phyloP scores from a whole-genome alignment of 2,329 filamentous ascomycete genomes.

The Colletotrichum tamarilloi region DNA sequence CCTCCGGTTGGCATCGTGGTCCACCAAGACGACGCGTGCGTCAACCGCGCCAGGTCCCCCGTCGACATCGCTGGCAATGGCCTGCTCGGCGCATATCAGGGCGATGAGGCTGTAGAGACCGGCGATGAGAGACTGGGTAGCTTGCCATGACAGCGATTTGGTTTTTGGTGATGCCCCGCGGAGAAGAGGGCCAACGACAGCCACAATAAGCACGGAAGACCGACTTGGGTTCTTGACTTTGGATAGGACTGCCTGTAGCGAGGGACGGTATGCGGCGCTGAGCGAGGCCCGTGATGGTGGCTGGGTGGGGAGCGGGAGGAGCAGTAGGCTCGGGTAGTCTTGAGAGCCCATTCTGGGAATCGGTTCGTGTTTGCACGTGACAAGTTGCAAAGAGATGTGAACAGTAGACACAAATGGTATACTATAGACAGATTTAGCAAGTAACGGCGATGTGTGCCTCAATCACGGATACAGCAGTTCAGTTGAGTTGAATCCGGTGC shows the following conservation, averaged over 20 bases:
- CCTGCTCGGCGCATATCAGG: constrained; percentile 73
- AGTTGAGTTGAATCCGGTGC: not conserved
- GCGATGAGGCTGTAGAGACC: constrained; percentile 83
- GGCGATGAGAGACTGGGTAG: constrained; percentile 80
- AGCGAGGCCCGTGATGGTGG: constrained; percentile 63
- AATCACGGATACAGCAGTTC: not conserved
- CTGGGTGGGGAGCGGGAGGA: constrained; percentile 72
- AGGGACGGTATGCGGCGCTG: constrained; percentile 68
- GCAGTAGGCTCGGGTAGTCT: constrained; percentile 62
- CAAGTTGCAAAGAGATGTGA: not conserved
- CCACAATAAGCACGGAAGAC: constrained; percentile 60
- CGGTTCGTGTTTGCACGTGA: not conserved
- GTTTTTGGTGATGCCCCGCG: constrained; percentile 59
- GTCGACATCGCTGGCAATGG: constrained; percentile 68
- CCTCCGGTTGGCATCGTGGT: constrained; percentile 60
- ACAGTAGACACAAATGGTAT: not conserved
- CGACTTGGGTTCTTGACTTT: constrained; percentile 54
- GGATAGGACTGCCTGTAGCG: constrained; percentile 65
- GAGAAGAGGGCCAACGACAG: constrained; percentile 72
- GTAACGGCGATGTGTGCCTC: not conserved
- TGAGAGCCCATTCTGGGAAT: constrained; percentile 17
- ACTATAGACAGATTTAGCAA: not conserved
- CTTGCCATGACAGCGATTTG: constrained; percentile 70
- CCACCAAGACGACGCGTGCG: constrained; percentile 77
- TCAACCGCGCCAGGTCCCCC: constrained; percentile 76